Conservation (phyloP, 2,329 filamentous ascomycete species). For the Ophiostoma australiae region DNA sequence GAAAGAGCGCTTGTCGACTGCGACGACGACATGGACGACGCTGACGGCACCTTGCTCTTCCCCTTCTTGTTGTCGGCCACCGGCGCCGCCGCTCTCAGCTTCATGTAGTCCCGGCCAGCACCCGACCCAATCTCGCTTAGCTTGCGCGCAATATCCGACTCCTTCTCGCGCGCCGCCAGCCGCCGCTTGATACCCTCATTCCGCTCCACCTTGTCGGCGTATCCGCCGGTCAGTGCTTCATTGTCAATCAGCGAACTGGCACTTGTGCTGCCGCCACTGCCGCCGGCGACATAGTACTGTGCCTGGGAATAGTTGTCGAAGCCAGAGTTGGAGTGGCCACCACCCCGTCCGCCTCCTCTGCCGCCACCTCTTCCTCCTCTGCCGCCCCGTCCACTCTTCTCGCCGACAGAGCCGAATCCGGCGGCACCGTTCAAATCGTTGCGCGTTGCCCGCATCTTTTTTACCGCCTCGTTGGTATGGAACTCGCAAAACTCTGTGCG, state of each 20-base stretch:
- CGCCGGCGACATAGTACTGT: slow-evolving; percentile 48
- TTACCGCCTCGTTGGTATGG: slow-evolving; percentile 77
- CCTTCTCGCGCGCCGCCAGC: slow-evolving; percentile 63
- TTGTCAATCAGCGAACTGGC: slow-evolving; percentile 55
- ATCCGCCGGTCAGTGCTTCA: slow-evolving; percentile 35
- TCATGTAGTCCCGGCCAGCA: slow-evolving; percentile 67
- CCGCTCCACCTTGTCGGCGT: slow-evolving; percentile 55
- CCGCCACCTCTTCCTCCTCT: slow-evolving; percentile 45
- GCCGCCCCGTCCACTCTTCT: slow-evolving; percentile 40
- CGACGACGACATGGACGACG: slow-evolving; percentile 16
- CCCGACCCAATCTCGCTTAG: slow-evolving; percentile 60
- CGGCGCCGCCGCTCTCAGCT: slow-evolving; percentile 24
- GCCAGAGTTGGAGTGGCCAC: slow-evolving; percentile 49
- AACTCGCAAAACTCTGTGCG: slow-evolving; percentile 91
- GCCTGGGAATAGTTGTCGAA: slow-evolving; percentile 57
- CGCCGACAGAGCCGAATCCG: slow-evolving; percentile 39
- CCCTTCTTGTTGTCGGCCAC: neutral
- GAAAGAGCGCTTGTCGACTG: slow-evolving; percentile 17
- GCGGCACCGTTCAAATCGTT: slow-evolving; percentile 75
- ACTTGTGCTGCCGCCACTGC: slow-evolving; percentile 29
- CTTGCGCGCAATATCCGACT: slow-evolving; percentile 65
- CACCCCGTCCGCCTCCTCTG: slow-evolving; percentile 37
- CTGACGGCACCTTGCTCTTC: slow-evolving; percentile 3
- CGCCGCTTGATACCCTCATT: slow-evolving; percentile 62
- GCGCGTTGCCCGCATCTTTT: slow-evolving; percentile 59